phyloP scores from a whole-genome alignment of 2,329 filamentous ascomycete genomes.

The Apiospora aurea region DNA sequence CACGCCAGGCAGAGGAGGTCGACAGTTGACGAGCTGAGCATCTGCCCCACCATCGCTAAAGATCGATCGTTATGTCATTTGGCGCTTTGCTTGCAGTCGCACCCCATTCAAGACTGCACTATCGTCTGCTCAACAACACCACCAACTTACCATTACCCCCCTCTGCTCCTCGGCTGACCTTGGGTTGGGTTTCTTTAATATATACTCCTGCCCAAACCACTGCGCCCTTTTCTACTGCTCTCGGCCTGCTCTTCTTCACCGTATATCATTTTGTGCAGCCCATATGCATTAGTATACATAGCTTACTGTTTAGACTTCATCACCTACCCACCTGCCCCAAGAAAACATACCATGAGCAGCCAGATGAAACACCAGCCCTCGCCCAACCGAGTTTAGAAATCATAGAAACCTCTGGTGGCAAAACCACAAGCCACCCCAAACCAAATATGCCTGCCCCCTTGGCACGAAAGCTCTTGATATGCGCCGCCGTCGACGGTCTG shows the following conservation, averaged over 20 bases:
- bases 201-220: not conserved
- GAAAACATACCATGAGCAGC: constrained; percentile 13
- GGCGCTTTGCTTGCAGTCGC: not conserved
- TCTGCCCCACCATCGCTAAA: constrained; percentile 18
- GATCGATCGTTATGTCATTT: constrained; percentile 19
- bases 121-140: not conserved
- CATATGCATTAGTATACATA: not conserved
- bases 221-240: not conserved
- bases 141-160: not conserved
- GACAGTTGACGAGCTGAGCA: constrained; percentile 14
- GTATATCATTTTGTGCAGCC: not conserved
- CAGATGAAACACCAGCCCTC: not conserved
- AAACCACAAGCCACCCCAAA: not conserved
- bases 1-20: constrained; percentile 2
- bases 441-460: constrained; percentile 46
- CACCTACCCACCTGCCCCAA: not conserved
- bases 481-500: constrained; percentile 82
- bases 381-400: constrained; percentile 10
- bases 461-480: constrained; percentile 80
- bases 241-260: not conserved
- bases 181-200: constrained; percentile 1
- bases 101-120: not conserved
- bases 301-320: not conserved
- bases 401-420: not conserved
- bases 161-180: not conserved